Evolutionary conservation across 2,329 filamentous ascomycete genomes (phyloP).

Genomic region (Penicillium sp.): DNA sequence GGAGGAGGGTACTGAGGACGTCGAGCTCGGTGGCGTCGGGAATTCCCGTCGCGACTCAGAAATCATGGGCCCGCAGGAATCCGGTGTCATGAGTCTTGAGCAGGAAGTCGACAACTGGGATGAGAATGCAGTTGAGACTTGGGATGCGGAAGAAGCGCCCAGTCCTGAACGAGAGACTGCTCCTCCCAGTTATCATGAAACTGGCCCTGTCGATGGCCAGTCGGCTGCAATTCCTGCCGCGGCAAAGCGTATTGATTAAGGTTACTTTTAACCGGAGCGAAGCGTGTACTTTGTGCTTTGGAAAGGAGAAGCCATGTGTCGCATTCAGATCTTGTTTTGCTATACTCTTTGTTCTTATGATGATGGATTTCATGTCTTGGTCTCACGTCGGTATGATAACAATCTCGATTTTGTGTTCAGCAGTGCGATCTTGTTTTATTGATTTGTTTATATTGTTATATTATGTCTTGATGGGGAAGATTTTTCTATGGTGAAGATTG

Average conservation of each 20-base stretch:
- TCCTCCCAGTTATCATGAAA: constrained; percentile 24
- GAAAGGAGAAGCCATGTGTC: background rate
- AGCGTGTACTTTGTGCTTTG: background rate
- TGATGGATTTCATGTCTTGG: constrained; percentile 20
- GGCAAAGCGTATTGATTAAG: constrained; percentile 38
- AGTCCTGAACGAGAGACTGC: constrained; percentile 24
- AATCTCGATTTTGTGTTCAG: constrained; percentile 10
- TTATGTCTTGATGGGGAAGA: background rate
- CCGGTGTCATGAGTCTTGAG: constrained; percentile 67
- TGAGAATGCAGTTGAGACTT: constrained; percentile 71
- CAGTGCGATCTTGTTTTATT: constrained; percentile 3
- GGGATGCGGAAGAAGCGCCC: constrained; percentile 59
- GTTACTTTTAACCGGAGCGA: background rate
- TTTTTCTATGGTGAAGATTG: background rate
- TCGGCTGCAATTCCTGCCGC: constrained; percentile 22
- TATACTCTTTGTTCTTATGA: constrained; percentile 9
- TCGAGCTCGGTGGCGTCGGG: constrained; percentile 69
- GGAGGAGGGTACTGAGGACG: constrained; percentile 53
- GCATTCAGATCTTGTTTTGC: background rate
- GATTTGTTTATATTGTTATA: constrained; percentile 7
- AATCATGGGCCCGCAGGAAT: constrained; percentile 58
- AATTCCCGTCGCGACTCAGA: constrained; percentile 40
- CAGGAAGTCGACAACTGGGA: constrained; percentile 93
- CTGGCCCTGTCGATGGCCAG: constrained; percentile 15
- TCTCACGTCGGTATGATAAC: constrained; percentile 21